Evolutionary conservation across 805 yeast genomes (phyloP), one percentile per base, ranked within the genome.

Genomic region (Myxozyma geophila): DNA sequence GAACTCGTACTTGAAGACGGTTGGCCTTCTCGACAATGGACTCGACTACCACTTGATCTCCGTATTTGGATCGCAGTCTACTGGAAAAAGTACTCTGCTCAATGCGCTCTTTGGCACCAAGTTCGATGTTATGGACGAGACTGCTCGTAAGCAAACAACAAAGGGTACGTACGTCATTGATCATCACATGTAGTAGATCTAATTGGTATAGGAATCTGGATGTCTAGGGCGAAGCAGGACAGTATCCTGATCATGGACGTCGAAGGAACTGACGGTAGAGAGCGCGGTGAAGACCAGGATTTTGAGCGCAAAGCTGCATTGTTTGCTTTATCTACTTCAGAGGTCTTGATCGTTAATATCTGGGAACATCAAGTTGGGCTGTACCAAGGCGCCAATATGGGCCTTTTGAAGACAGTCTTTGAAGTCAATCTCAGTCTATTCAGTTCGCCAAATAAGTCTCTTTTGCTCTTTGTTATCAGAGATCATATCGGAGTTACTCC

Each of bases 201-300:
- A 17, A 39, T 40, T 7, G 37, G 17, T 4, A 7, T 33, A 68
- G 71, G 71, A 12, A 69, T 69, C 23, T 69, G 71, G 71, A 58
- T 69, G 66, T 52, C 70, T n/a, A 48, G 66, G 36, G 71, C 71
- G 8, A 60, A 63, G 44, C 66, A 69, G 39, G 64, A 64, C 6
- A 80, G 85, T 67, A 80, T 91, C 10, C 82, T 90, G 66, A 96
- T 95, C 1, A 83, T 95, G 83, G 99, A 95, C 74, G 98, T 95
- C n/a, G 99, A 95, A 77, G 99, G 99, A 54, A 92, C 98, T 0
- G 99, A 95, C 78, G 98, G 99, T 54, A 83, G 97, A 64, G 99
- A 95, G 77, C 84, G 98, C 60, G 98, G 98, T 33, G 99, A 95
- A 72, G 98, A 95, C 76, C 98, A 95, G 76, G 99, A 95, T 77